Base-by-base conservation (phyloP, 1,284 basidiomycete genomes). In the Fomes fomentarius region DNA sequence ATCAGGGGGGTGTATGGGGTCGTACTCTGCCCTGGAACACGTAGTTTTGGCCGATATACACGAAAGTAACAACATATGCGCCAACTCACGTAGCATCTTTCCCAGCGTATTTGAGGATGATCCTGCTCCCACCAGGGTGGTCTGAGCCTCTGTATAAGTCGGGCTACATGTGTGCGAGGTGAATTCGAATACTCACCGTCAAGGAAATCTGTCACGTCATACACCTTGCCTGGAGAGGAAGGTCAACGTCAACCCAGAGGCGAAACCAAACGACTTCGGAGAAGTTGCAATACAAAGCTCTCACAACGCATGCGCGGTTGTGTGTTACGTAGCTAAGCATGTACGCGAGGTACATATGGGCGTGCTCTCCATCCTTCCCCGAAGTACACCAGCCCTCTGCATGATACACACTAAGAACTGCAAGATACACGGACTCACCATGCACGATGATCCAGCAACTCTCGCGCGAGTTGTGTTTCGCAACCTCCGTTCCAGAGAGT, bases 401-500 rank as follows among this genome's bases (percentile, higher is more conserved):
- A 30, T 12, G 28, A 7, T 30, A 12, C 28, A 12, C 6, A 12
- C 6, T 30, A 22, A 60, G 39, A 19, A 66, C 78, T 10, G n/a
- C 37, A 14, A 26, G 33, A 24, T 2, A 17, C 24, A 4, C 19
- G 22, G 28, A 54, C 61, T 46, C 60, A 87, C 90, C 91, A 70
- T 94, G 92, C 2, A 96, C 85, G 52, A 94, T 91, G 62, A 95
- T 91, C 92, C 92, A 94, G 59, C 93, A 94, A 58, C 85, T 66
- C 44, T 63, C 61, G 30, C 63, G 72, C 39, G 63, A 78, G 67
- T 86, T 89, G 67, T 93, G 91, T 66, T 80, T 72, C 8, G 85
- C 83, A 17, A 93, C 85, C 56, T 86, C 79, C 58, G 82, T 74
- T 24, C 80, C 81, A 34, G 83, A 81, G 19, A 84, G 39, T 2